A percentile compares a stretch with the other conserved stretches of the same genome.
phyloP scores from a whole-genome alignment of 768 basidiomycete genomes.

The Russula olivacea region DNA sequence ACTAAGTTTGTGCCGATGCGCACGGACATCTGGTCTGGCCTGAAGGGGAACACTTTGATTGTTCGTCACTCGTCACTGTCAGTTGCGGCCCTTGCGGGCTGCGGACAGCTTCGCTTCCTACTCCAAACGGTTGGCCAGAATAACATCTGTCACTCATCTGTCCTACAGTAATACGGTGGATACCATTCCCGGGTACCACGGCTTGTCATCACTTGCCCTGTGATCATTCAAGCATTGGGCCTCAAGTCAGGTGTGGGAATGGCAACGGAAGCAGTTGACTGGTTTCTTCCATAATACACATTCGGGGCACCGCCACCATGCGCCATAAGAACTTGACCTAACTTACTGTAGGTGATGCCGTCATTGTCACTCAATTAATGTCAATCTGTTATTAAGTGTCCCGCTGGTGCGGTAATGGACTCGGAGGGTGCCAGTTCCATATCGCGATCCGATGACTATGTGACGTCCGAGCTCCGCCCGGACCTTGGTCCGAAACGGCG shows the following conservation, averaged over 20 bases:
- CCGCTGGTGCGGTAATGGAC: not conserved
- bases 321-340: not conserved
- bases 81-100: not conserved
- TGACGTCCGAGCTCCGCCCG: not conserved
- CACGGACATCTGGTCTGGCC: not conserved
- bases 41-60: not conserved
- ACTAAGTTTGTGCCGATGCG: not conserved
- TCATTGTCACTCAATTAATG: not conserved
- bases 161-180: not conserved
- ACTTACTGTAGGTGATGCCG: not conserved
- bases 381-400: not conserved
- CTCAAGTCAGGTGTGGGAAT: not conserved
- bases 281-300: not conserved
- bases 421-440: not conserved
- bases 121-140: not conserved
- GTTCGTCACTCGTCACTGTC: not conserved
- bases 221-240: not conserved
- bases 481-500: not conserved
- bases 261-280: not conserved
- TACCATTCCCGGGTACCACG: not conserved
- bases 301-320: not conserved
- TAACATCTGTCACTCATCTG: not conserved
- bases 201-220: not conserved
- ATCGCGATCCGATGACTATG: not conserved
- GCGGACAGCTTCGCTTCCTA: not conserved